A percentile compares a stretch with the other conserved stretches of the same genome.
phyloP scores from a whole-genome alignment of 2,329 filamentous ascomycete species.

The Graphiopsis chlorocephala region DNA sequence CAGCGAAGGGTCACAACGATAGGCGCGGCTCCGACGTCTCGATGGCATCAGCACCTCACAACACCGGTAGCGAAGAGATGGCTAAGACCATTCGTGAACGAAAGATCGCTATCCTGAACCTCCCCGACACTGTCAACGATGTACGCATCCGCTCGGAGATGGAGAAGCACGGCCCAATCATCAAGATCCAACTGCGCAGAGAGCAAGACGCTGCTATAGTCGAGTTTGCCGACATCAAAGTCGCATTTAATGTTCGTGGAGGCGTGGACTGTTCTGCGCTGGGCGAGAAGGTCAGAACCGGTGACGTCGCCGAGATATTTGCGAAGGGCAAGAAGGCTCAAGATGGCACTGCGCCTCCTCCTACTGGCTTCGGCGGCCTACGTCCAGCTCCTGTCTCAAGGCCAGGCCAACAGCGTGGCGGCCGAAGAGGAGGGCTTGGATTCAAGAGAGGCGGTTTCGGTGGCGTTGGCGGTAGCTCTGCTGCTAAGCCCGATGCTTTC shows the following conservation, averaged over 20 bases:
- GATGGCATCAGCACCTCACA: conserved; percentile 24
- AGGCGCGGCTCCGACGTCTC: conserved; percentile 31
- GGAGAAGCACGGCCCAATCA: conserved; percentile 66
- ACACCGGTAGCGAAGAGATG: conserved; percentile 23
- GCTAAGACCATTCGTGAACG: conserved; percentile 49
- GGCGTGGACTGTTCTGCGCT: conserved; percentile 41
- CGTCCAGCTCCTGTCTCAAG: conserved; percentile 37
- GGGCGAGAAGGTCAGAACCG: conserved; percentile 43
- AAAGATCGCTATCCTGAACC: conserved; percentile 76
- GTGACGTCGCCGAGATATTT: conserved; percentile 53
- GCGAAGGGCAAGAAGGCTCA: conserved; percentile 42
- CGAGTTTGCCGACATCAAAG: conserved; percentile 69
- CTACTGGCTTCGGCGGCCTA: conserved; percentile 27
- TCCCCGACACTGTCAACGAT: conserved; percentile 91
- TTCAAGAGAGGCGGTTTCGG: conserved; percentile 43
- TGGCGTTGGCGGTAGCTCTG: conserved; percentile 21
- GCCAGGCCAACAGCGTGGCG: conserved; percentile 45
- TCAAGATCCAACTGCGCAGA: conserved; percentile 75
- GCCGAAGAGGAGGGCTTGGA: conserved; percentile 48
- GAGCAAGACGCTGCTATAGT: conserved; percentile 82
- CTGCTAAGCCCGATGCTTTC: neutral
- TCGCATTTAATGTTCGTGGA: conserved; percentile 68
- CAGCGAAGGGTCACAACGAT: conserved; percentile 17
- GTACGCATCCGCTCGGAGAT: conserved; percentile 72
- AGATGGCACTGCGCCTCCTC: conserved; percentile 31